These are phyloP conservation scores for Aspergillus hortae DNA, from an alignment of 2,329 filamentous ascomycete genomes.

Conservation along the genomic window DNA sequence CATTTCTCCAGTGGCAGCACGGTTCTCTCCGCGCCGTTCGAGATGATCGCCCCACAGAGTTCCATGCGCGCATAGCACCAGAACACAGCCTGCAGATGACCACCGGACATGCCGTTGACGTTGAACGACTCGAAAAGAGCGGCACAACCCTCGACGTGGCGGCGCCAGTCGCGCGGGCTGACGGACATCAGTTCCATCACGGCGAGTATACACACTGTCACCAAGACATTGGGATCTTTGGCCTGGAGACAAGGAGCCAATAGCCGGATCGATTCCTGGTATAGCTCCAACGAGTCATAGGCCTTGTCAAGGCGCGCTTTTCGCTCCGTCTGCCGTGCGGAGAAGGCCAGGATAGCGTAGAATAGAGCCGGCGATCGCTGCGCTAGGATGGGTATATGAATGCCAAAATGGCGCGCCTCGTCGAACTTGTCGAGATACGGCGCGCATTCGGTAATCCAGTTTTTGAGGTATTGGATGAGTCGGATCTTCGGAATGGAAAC, in stretches of 20 bases:
- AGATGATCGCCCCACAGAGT: conserved; percentile 53
- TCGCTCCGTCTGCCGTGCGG: conserved; percentile 49
- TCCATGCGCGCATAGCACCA: conserved; percentile 58
- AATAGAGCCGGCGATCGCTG: conserved; percentile 43
- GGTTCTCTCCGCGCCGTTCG: conserved; percentile 45
- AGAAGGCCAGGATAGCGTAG: conserved; percentile 52
- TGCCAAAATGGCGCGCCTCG: conserved; percentile 48
- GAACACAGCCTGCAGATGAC: conserved; percentile 51
- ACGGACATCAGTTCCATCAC: conserved; percentile 51
- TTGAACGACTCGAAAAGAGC: conserved; percentile 48
- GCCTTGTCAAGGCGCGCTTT: conserved; percentile 42
- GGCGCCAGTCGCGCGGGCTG: conserved; percentile 48
- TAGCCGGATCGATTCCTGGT: conserved; percentile 49
- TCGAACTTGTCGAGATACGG: conserved; percentile 55
- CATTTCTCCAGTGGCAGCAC: conserved; percentile 49
- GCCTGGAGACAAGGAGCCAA: conserved; percentile 46
- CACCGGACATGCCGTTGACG: conserved; percentile 49
- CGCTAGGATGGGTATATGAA: conserved; percentile 48
- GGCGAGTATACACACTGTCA: conserved; percentile 51
- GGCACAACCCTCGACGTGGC: conserved; percentile 55
- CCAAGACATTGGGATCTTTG: conserved; percentile 48
- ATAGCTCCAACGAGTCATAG: conserved; percentile 49
- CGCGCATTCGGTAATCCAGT: conserved; percentile 31
- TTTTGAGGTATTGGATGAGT: conserved; percentile 40
- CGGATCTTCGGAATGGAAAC: conserved; percentile 31